A percentile compares a stretch with the other conserved stretches of the same genome.
phyloP scores from a whole-genome alignment of 2,329 filamentous ascomycete genomes.

The Onygenales sp. region DNA sequence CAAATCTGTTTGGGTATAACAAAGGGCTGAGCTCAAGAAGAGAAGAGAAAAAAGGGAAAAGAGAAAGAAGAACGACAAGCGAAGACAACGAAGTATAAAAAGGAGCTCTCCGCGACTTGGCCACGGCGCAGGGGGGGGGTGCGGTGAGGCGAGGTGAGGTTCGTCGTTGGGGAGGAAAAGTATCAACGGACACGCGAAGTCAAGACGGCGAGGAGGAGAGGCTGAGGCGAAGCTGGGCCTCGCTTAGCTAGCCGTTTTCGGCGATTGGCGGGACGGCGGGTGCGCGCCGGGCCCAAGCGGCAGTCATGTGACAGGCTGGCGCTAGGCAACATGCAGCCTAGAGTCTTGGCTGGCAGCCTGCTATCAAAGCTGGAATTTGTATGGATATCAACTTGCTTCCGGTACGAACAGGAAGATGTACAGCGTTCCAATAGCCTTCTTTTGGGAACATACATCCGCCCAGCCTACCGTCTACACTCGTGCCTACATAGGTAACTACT shows the following conservation, averaged over 20 bases:
- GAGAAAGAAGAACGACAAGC: not conserved
- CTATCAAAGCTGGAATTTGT: not conserved
- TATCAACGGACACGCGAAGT: not conserved
- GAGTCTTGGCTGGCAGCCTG: not conserved
- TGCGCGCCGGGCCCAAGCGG: not conserved
- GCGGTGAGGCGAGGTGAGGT: not conserved
- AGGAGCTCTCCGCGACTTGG: not conserved
- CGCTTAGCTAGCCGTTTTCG: constrained; percentile 2
- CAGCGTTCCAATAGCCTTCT: too few relatives aligned
- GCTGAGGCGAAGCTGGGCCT: not conserved
- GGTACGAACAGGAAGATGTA: too few relatives aligned
- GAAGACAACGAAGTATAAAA: not conserved
- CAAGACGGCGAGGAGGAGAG: not conserved
- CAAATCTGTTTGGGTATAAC: too few relatives aligned
- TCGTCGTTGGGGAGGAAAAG: not conserved
- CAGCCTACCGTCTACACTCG: too few relatives aligned
- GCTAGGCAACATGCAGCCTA: not conserved
- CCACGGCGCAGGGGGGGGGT: not conserved
- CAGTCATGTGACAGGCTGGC: not conserved
- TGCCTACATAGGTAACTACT: too few relatives aligned
- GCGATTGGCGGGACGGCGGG: not conserved
- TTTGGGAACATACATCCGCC: too few relatives aligned
- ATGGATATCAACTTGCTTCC: too few relatives aligned
- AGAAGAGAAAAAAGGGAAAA: not conserved
- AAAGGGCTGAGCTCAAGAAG: not conserved